Percentiles rank a stretch among this genome's conserved stretches.
Evolutionary conservation across 176 grass and related monocot species (phyloP).

Genomic region (Elymus sibiricus): DNA sequence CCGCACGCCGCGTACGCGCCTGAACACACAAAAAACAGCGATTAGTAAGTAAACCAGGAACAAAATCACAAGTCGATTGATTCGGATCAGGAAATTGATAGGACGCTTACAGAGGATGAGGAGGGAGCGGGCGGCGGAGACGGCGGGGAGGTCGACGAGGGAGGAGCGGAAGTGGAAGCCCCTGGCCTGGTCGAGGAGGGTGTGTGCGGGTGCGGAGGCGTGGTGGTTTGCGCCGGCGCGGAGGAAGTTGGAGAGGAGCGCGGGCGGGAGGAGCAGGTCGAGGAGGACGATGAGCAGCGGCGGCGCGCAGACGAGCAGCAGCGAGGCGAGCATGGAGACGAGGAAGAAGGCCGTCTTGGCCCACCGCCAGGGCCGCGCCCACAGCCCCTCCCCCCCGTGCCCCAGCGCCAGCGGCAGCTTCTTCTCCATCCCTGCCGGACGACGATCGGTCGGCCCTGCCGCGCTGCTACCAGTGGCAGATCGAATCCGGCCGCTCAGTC

Average conservation of each 20-base stretch:
- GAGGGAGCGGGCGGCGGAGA: conserved; percentile 73
- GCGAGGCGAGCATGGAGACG: conserved; percentile 71
- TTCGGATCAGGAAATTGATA: neutral
- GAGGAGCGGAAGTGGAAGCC: conserved; percentile 68
- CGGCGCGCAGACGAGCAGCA: conserved; percentile 96
- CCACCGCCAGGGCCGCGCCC: conserved; percentile 73
- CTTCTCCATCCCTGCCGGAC: conserved; percentile 52
- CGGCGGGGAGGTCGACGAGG: conserved; percentile 68
- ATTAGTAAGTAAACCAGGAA: neutral
- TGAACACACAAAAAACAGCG: neutral
- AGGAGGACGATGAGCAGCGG: conserved; percentile 81
- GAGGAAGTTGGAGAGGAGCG: conserved; percentile 60
- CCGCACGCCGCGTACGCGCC: conserved; percentile 63
- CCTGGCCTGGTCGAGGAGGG: conserved; percentile 34
- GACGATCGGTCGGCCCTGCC: neutral
- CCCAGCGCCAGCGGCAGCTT: conserved; percentile 39
- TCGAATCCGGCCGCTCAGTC: neutral
- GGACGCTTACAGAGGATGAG: conserved; percentile 68
- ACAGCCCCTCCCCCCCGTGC: conserved; percentile 41
- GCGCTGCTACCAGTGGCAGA: neutral
- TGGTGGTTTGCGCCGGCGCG: neutral
- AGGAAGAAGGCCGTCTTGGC: conserved; percentile 90
- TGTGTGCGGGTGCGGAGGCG: neutral
- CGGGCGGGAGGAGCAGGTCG: conserved; percentile 78
- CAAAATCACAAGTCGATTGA: neutral